These are phyloP conservation scores for Pleurotus tuoliensis DNA, from an alignment of 768 basidiomycete genomes.

Conservation along the genomic window DNA sequence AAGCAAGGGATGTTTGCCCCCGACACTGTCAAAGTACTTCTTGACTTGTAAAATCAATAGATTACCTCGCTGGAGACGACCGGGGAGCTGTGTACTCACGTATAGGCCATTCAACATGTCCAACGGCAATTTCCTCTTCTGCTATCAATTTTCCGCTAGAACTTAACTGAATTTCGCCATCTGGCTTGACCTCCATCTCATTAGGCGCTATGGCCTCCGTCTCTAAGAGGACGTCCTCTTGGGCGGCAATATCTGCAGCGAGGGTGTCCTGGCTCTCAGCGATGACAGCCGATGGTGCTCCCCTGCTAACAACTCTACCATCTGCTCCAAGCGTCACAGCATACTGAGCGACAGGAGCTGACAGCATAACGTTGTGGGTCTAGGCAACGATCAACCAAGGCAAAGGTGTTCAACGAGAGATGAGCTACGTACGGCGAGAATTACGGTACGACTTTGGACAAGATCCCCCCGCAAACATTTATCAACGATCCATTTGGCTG, in stretches of 20 bases:
- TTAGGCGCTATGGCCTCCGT: slow-evolving; percentile 18
- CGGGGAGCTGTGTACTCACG: slow-evolving; percentile 20
- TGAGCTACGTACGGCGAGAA: slow-evolving; percentile 59
- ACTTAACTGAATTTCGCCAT: slow-evolving; percentile 23
- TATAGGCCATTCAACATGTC: slow-evolving; percentile 52
- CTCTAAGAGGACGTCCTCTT: slow-evolving; percentile 23
- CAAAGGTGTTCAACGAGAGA: no score
- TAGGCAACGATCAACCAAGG: slow-evolving; percentile 9
- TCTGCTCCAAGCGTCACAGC: slow-evolving; percentile 53
- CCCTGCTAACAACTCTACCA: slow-evolving; percentile 48
- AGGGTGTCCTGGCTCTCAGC: slow-evolving; percentile 30
- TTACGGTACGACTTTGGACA: slow-evolving; percentile 72
- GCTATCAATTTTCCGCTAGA: slow-evolving; percentile 45
- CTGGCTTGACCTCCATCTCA: slow-evolving; percentile 22
- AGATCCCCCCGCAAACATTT: slow-evolving; percentile 80
- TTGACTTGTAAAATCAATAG: slow-evolving; percentile 21
- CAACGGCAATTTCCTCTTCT: slow-evolving; percentile 59
- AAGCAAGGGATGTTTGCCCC: slow-evolving; percentile 28
- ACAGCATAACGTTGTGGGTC: slow-evolving; percentile 53
- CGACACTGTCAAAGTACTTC: slow-evolving; percentile 33
- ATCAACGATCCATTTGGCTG: slow-evolving; percentile 76
- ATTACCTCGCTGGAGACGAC: slow-evolving; percentile 14
- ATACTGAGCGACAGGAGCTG: slow-evolving; percentile 48
- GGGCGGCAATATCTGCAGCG: slow-evolving; percentile 24
- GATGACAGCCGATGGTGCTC: slow-evolving; percentile 46